Conservation (phyloP, 257 asterid genomes). For the Solanum paucissectum region DNA sequence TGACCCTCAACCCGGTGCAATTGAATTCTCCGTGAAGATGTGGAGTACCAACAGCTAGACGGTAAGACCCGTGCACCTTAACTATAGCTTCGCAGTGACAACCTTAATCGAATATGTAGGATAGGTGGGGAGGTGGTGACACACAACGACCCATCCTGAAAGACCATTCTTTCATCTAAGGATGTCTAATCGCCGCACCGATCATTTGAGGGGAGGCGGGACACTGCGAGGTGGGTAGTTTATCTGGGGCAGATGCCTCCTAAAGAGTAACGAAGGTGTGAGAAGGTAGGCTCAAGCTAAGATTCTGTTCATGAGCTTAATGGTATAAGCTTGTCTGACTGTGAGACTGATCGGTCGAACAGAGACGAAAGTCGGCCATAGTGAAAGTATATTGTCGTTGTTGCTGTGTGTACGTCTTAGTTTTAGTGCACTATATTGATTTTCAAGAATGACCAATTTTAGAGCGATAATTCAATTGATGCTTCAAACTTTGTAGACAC, state of each 20-base stretch:
- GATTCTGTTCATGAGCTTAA: neutral
- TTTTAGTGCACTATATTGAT: neutral
- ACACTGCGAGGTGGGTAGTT: neutral
- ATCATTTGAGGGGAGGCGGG: neutral
- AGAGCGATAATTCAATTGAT: neutral
- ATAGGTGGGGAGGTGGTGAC: neutral
- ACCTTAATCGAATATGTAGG: neutral
- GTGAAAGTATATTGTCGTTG: neutral
- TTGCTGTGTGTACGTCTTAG: neutral
- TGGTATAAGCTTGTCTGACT: no score
- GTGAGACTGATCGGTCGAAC: no score
- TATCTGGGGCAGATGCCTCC: neutral
- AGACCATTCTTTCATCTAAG: neutral
- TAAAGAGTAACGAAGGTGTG: neutral
- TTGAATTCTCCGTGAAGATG: neutral
- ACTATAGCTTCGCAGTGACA: neutral
- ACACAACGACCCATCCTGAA: neutral
- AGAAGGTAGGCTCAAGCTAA: neutral
- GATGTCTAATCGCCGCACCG: neutral
- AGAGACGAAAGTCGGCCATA: neutral
- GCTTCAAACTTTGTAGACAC: neutral
- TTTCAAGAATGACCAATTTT: neutral
- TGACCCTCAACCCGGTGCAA: neutral
- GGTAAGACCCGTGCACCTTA: neutral
- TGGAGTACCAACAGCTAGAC: neutral